Evolutionary conservation across 805 yeast genomes (phyloP).

Genomic region (Wickerhamiella azymoides): DNA sequence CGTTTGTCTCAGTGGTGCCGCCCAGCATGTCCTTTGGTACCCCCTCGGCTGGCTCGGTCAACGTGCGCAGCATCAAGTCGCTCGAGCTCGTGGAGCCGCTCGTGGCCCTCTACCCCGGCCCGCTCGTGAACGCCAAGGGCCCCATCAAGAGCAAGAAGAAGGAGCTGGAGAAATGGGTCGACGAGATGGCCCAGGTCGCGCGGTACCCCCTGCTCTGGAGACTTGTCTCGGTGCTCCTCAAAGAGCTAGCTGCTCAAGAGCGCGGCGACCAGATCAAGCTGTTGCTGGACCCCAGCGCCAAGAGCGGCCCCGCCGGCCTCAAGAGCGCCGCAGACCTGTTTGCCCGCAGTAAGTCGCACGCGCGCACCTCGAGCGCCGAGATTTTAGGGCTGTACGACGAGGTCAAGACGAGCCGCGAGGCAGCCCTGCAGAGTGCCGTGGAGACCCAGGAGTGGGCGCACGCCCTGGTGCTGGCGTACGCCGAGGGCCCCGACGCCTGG

Average conservation of each 20-base stretch:
- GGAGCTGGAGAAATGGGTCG: slow-evolving; percentile 60
- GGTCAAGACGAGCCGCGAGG: slow-evolving; percentile 41
- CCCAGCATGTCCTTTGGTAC: slow-evolving; percentile 7
- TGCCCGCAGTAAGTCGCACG: slow-evolving; percentile 16
- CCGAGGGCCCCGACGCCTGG: slow-evolving; percentile 51
- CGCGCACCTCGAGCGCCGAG: slow-evolving; percentile 10
- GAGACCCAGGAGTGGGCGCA: slow-evolving; percentile 60
- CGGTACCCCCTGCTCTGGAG: slow-evolving; percentile 10
- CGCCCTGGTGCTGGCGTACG: slow-evolving; percentile 55
- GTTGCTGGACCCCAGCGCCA: slow-evolving; percentile 7
- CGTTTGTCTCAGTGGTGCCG: slow-evolving; percentile 3
- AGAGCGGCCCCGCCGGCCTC: slow-evolving; percentile 1
- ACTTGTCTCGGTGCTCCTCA: slow-evolving; percentile 12
- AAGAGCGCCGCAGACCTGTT: slow-evolving; percentile 19
- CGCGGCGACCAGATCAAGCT: slow-evolving; percentile 3
- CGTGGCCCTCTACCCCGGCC: slow-evolving; percentile 46
- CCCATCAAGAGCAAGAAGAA: slow-evolving; percentile 41
- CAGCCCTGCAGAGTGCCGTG: slow-evolving; percentile 51
- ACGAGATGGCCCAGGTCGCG: slow-evolving; percentile 22
- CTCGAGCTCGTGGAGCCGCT: slow-evolving; percentile 10
- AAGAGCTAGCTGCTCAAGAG: slow-evolving; percentile 8
- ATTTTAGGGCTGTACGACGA: slow-evolving; percentile 25
- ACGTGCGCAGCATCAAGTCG: not conserved
- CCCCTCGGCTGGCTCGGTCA: not conserved
- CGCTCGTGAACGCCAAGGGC: slow-evolving; percentile 36